Conservation (phyloP, 495 filamentous ascomycete species). For the Daldinia decipiens region DNA sequence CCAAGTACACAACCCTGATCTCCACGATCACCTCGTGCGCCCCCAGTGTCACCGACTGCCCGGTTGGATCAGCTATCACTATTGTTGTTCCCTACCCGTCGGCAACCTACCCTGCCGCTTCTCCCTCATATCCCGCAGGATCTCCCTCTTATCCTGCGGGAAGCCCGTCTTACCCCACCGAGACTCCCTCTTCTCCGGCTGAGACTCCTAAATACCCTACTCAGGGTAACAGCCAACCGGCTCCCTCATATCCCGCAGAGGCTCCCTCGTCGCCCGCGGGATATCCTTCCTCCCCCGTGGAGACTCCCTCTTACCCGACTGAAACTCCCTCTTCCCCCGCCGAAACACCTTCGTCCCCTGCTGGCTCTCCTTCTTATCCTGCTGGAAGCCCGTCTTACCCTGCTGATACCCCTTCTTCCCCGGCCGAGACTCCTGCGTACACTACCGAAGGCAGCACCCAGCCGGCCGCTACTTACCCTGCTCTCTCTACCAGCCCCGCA, state of each 20-base stretch:
- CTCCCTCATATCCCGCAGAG: slow-evolving; percentile 26
- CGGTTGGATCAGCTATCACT: slow-evolving; percentile 48
- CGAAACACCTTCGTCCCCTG: not conserved
- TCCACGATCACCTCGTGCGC: slow-evolving; percentile 62
- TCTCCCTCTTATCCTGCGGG: not conserved
- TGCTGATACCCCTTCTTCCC: not conserved
- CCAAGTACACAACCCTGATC: slow-evolving; percentile 31
- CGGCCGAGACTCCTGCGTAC: slow-evolving; percentile 16
- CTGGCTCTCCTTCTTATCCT: not conserved
- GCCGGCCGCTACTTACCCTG: slow-evolving; percentile 15
- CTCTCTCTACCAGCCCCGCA: not conserved
- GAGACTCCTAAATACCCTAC: slow-evolving; percentile 23
- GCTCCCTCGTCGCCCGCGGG: not conserved
- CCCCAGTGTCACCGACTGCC: slow-evolving; percentile 63
- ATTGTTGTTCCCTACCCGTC: slow-evolving; percentile 29
- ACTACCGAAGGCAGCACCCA: slow-evolving; percentile 16
- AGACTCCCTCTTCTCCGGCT: not conserved
- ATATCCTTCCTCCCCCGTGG: slow-evolving; percentile 13
- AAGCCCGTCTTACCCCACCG: not conserved
- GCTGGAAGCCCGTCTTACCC: not conserved
- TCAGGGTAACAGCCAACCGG: slow-evolving; percentile 17
- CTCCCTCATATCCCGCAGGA: not conserved
- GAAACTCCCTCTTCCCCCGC: not conserved
- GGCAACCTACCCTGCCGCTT: slow-evolving; percentile 8
- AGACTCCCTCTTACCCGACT: slow-evolving; percentile 12